Base-by-base conservation (phyloP, 1,139 yeast genomes). In the Hyphopichia khmerensis region DNA sequence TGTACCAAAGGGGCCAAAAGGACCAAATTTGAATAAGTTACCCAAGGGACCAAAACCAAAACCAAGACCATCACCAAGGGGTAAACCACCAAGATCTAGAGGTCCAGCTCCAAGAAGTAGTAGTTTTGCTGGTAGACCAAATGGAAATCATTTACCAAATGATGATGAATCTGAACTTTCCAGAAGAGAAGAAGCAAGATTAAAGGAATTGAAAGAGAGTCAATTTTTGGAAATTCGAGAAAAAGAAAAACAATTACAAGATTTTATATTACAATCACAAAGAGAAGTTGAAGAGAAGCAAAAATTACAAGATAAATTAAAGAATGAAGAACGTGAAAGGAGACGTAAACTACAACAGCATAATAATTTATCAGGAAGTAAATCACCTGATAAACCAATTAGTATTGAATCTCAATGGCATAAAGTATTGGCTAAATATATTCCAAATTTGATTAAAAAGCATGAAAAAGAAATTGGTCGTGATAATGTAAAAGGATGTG, bases 401-500 rank as follows among this genome's bases (percentile, higher is more conserved):
- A 32, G 23, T 18, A 9, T 54, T 11, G 79, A 72, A 43, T 62
- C 67, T 46, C 69, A 69, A 51, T 87, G 91, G 90, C 73, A 75
- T 17, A 71, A 65, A 39, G 62, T 76, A 27, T 80, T 93, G 60
- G 98, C 97, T 2, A 66, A 75, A 21, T 74, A 80, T 53, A 86
- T 93, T 16, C 97, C 98, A 3, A 90, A 90, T 55, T 64, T 86
- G 53, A 72, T 91, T 41, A 82, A 83, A 50, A 79, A 79, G 51
- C 82, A 84, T 59, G 85, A 81, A 49, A 60, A 69, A 2, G 81
- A 80, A 43, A 72, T 91, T 19, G 93, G 90, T 2, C 81, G 81
- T 47, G 95, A 87, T 4, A 75, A 81, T 43, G 60, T 89, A 41
- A 93, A 90, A 63, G 77, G 77, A 30, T 86, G 93, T 60, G 88